Evolutionary conservation across 495 filamentous ascomycete species (phyloP).

Genomic region (Extremus antarcticus): DNA sequence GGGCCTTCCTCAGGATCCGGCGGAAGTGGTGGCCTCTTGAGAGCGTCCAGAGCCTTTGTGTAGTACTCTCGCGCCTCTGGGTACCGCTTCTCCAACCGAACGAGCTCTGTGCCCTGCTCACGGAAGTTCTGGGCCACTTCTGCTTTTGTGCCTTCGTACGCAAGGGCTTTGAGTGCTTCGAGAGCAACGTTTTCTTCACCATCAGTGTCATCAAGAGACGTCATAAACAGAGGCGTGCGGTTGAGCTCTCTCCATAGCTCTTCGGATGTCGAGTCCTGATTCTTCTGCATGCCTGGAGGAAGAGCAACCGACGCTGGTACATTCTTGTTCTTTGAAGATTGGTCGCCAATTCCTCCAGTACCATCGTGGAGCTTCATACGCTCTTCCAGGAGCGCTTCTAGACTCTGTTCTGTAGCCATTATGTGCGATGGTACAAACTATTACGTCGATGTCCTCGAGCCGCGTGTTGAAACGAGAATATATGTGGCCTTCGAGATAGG

Average conservation of each 20-base stretch:
- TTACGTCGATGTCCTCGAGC: too few species aligned
- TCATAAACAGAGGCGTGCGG: constrained; percentile 89
- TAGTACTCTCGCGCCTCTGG: constrained; percentile 86
- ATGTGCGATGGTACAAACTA: too few species aligned
- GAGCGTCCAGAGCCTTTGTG: constrained; percentile 61
- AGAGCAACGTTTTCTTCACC: constrained; percentile 53
- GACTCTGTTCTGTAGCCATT: background rate
- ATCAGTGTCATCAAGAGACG: constrained; percentile 60
- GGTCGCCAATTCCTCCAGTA: background rate
- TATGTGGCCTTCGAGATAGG: too few species aligned
- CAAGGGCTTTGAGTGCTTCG: constrained; percentile 77
- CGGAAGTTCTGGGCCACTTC: constrained; percentile 73
- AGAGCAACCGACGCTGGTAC: constrained; percentile 21
- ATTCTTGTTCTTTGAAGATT: background rate
- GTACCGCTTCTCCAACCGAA: constrained; percentile 55
- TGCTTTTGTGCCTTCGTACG: constrained; percentile 78
- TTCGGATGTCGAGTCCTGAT: constrained; percentile 51
- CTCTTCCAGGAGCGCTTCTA: background rate
- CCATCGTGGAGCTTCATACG: background rate
- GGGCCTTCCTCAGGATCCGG: constrained; percentile 31
- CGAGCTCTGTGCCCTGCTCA: constrained; percentile 83
- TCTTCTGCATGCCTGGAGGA: constrained; percentile 50
- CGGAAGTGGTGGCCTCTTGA: constrained; percentile 40
- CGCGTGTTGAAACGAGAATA: too few species aligned
- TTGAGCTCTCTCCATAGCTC: constrained; percentile 68